Evolutionary conservation across 1,139 yeast genomes (phyloP).

Genomic region (Pichia sp.): DNA sequence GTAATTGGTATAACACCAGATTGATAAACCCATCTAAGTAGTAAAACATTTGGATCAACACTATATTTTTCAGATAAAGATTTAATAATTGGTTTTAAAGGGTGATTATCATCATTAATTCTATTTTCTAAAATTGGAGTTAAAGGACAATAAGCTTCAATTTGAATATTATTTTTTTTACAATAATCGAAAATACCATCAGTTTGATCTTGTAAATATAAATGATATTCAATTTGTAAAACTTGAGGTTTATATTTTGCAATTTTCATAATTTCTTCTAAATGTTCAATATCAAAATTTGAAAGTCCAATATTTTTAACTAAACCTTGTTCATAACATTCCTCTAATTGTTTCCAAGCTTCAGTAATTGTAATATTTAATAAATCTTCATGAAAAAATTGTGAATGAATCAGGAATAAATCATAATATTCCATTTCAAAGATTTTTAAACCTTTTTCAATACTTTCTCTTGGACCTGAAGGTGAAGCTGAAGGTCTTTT

Average conservation of each 20-base stretch:
- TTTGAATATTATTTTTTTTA: constrained; percentile 36
- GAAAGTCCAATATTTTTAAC: constrained; percentile 43
- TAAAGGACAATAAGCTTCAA: constrained; percentile 51
- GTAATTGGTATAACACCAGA: constrained; percentile 69
- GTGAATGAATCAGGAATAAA: constrained; percentile 45
- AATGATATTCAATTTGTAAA: constrained; percentile 66
- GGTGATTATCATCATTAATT: constrained; percentile 23
- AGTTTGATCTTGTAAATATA: constrained; percentile 63
- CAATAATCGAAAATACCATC: constrained; percentile 49
- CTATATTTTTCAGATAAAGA: constrained; percentile 41
- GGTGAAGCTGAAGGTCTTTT: constrained; percentile 25
- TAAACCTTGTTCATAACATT: constrained; percentile 30
- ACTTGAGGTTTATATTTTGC: constrained; percentile 51
- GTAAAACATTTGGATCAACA: constrained; percentile 48
- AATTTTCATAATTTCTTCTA: constrained; percentile 35
- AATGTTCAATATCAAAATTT: constrained; percentile 37
- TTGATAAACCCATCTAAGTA: constrained; percentile 66
- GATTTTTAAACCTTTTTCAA: constrained; percentile 33
- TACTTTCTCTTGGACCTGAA: constrained; percentile 30
- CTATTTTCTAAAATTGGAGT: constrained; percentile 38
- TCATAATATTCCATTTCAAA: constrained; percentile 41
- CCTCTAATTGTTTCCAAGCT: constrained; percentile 34
- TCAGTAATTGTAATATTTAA: constrained; percentile 33
- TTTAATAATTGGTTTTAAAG: constrained; percentile 35
- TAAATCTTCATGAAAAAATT: constrained; percentile 36